Base-by-base conservation (phyloP, 169 alveolate species). In the Neospora caninum region DNA sequence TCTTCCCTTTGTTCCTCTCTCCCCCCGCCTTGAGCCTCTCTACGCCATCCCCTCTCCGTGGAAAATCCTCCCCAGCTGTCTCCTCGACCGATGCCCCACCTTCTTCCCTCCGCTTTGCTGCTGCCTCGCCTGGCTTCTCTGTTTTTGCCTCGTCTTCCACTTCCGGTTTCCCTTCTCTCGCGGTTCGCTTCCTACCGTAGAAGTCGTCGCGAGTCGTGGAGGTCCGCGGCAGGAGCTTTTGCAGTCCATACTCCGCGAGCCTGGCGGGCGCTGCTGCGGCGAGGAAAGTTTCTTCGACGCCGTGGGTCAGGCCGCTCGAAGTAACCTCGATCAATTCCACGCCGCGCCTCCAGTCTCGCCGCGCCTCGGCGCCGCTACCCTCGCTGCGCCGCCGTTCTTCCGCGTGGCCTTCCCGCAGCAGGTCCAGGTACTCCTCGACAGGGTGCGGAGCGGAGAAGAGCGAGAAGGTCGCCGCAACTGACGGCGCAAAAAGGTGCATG, bases 291-390 rank as follows among this genome's bases (percentile, higher is more conserved):
- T 82, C 89, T 82, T 82, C 89, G 64, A 82, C 39, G 29, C 89
- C 89, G 64, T 82, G 89, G 6, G 89, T 82, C 38, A 82, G 34
- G 89, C 89, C 89, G 38, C 89, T 82, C 67, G 89, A 82, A 18
- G 89, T 82, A 7, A 82, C 31, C 64, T 82, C 89, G 34, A 2
- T 9, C n/a, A 82, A 49, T 34, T 82, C 89, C 53, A 82, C 89
- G 9, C 86, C 39, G 9, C 86, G 73, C 34, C 73, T 4, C n/a
- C 31, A 4, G 73, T 29, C 7, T 7, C 73, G 7, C 7, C n/a
- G n/a, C 73, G n/a, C 31, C n/a, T 29, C n/a, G 7, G n/a, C 73
- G 73, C 73, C 7, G n/a, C 34, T 64, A 1, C 34, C 73, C 25
- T 16, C 73, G 25, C n/a, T 64, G 31, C n/a, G 73, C 25, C 31